A percentile compares a stretch with the other conserved stretches of the same genome.
These are phyloP conservation scores for Debaryomyces hansenii DNA, from an alignment of 805 yeast genomes.

Conservation along the genomic window DNA sequence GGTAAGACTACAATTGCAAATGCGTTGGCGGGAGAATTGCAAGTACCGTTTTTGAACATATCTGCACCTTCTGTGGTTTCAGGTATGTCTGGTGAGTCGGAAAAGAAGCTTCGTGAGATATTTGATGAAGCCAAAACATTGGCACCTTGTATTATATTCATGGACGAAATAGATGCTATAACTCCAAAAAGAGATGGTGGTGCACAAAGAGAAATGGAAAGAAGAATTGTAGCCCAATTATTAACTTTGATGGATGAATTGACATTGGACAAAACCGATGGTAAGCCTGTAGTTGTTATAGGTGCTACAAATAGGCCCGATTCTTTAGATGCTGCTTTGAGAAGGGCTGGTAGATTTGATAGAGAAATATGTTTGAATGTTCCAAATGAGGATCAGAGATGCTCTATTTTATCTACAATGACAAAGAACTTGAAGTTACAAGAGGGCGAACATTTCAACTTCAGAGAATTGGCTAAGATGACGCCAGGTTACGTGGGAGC, in stretches of 20 bases:
- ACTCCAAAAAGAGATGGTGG: constrained; percentile 96
- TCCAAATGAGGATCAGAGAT: constrained; percentile 85
- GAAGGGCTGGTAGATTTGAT: constrained; percentile 97
- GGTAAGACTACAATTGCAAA: constrained; percentile 97
- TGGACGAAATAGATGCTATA: constrained; percentile 97
- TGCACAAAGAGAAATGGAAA: constrained; percentile 97
- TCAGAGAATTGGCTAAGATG: constrained; percentile 72
- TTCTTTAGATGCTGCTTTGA: constrained; percentile 86
- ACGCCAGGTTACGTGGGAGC: constrained; percentile 99
- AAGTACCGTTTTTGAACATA: constrained; percentile 86
- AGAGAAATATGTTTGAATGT: constrained; percentile 91
- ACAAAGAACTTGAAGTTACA: constrained; percentile 59
- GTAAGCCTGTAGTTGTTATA: constrained; percentile 88
- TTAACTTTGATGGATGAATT: constrained; percentile 93
- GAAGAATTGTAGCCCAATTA: constrained; percentile 93
- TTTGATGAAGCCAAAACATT: constrained; percentile 87
- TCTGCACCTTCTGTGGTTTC: constrained; percentile 96
- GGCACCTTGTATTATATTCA: constrained; percentile 91
- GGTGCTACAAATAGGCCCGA: constrained; percentile 99
- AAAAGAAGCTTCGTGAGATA: constrained; percentile 87
- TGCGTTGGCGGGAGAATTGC: constrained; percentile 91
- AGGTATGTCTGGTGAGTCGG: constrained; percentile 99
- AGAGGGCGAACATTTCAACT: constrained; percentile 66
- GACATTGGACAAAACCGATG: constrained; percentile 82
- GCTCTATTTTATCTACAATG: constrained; percentile 74